Evolutionary conservation across 2,329 filamentous ascomycete genomes (phyloP).

Genomic region (Microsporum ferrugineum): DNA sequence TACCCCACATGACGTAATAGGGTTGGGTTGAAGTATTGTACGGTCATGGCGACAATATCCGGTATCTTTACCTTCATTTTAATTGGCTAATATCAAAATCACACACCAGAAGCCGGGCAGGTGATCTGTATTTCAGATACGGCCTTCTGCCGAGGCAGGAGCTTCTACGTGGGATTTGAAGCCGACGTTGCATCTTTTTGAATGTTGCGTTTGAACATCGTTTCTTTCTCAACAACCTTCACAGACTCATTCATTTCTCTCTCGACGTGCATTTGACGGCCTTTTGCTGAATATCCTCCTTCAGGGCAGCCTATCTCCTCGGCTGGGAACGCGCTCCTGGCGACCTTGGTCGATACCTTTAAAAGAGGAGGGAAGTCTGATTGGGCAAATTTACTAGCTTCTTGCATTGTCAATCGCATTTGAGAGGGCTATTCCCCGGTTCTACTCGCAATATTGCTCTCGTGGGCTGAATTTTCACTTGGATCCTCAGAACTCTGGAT

Average conservation of each 20-base stretch:
- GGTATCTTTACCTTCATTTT: not conserved
- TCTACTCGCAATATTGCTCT: not conserved
- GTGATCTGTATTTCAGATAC: not conserved
- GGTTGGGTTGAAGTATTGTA: not conserved
- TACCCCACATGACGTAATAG: constrained; percentile 3
- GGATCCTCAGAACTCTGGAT: not conserved
- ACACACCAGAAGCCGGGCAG: not conserved
- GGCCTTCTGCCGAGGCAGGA: not conserved
- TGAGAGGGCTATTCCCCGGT: not conserved
- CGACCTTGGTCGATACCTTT: no score
- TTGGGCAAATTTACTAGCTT: not conserved
- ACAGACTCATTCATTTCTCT: not conserved
- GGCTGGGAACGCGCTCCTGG: no score
- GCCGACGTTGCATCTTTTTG: not conserved
- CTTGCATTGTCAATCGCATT: not conserved
- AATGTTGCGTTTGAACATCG: not conserved
- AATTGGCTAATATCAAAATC: not conserved
- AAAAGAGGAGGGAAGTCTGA: no score
- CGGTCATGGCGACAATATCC: not conserved
- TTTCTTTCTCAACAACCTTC: not conserved
- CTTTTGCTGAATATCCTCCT: not conserved
- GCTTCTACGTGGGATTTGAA: not conserved
- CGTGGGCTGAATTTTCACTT: not conserved
- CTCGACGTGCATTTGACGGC: not conserved
- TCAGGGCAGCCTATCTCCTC: not conserved